Evolutionary conservation across 306 rosid species (phyloP).

Genomic region (Luffa acutangula): DNA sequence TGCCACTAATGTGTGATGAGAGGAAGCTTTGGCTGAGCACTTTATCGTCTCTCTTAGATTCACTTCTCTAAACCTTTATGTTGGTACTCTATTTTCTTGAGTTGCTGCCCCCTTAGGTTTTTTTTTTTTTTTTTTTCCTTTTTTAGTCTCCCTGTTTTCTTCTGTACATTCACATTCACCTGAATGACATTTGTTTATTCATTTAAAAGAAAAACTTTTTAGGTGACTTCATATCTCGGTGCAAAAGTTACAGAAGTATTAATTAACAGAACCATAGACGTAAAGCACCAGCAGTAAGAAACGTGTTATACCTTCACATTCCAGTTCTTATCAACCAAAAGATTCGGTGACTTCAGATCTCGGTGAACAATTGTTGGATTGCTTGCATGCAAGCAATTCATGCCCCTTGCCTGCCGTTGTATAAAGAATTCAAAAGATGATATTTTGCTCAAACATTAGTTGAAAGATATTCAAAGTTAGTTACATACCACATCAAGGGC

Average conservation of each 20-base stretch:
- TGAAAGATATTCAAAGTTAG: conserved; percentile 3
- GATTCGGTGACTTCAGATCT: conserved; percentile 94
- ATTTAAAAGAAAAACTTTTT: background rate
- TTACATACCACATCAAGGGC: conserved; percentile 90
- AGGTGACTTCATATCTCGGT: background rate
- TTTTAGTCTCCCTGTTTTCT: background rate
- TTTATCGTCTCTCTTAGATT: background rate
- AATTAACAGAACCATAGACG: background rate
- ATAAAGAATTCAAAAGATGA: conserved; percentile 12
- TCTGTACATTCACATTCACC: background rate
- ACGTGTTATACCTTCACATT: conserved; percentile 68
- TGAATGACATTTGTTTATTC: background rate
- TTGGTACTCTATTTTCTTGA: background rate
- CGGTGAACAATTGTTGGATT: conserved; percentile 92
- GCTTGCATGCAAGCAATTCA: conserved; percentile 97
- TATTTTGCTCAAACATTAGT: conserved; percentile 6
- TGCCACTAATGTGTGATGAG: background rate
- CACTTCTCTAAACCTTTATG: background rate
- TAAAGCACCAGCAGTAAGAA: conserved; percentile 9
- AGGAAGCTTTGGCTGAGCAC: background rate
- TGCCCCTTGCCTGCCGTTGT: conserved; percentile 82
- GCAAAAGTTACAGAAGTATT: background rate
- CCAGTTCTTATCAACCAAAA: conserved; percentile 96
- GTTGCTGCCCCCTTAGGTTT: background rate
- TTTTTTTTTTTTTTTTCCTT: background rate